A percentile compares a stretch with the other conserved stretches of the same genome.
Evolutionary conservation across 495 filamentous ascomycete genomes (phyloP).

Genomic region (Bacidia gigantensis): DNA sequence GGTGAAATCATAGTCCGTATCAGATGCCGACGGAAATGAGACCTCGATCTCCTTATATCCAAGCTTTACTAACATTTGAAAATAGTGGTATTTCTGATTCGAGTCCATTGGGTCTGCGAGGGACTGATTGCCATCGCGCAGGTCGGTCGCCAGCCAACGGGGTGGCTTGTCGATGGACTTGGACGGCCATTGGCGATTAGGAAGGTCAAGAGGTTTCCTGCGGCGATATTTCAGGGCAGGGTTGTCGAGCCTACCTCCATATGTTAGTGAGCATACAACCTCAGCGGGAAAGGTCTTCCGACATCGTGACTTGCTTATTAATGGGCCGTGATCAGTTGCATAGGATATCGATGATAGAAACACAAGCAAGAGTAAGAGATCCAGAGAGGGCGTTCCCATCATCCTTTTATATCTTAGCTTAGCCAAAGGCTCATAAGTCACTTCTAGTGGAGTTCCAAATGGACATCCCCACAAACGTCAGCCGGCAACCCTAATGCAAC

Average conservation of each 20-base stretch:
- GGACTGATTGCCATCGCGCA: conserved; percentile 81
- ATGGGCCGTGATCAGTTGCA: not conserved
- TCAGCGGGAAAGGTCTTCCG: not conserved
- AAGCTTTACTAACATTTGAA: conserved; percentile 83
- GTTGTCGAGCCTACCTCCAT: conserved; percentile 64
- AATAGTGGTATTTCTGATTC: conserved; percentile 89
- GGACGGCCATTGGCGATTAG: conserved; percentile 82
- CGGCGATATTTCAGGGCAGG: conserved; percentile 83
- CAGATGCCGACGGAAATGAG: conserved; percentile 85
- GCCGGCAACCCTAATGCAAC: not conserved
- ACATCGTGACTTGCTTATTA: not conserved
- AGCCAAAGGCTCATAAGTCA: too few relatives aligned
- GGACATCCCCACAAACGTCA: not conserved
- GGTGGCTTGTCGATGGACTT: conserved; percentile 66
- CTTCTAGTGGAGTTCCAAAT: not conserved
- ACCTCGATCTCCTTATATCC: conserved; percentile 99
- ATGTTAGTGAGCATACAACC: not conserved
- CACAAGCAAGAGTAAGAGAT: not conserved
- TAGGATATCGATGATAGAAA: not conserved
- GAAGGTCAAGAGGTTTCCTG: conserved; percentile 63
- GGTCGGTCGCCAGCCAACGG: conserved; percentile 73
- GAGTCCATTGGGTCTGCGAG: conserved; percentile 72
- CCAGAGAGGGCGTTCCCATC: not conserved
- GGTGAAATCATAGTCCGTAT: conserved; percentile 94
- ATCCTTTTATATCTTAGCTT: too few relatives aligned